Conservation (phyloP, 2,329 filamentous ascomycete genomes). For the Boeremia lycopersici region DNA sequence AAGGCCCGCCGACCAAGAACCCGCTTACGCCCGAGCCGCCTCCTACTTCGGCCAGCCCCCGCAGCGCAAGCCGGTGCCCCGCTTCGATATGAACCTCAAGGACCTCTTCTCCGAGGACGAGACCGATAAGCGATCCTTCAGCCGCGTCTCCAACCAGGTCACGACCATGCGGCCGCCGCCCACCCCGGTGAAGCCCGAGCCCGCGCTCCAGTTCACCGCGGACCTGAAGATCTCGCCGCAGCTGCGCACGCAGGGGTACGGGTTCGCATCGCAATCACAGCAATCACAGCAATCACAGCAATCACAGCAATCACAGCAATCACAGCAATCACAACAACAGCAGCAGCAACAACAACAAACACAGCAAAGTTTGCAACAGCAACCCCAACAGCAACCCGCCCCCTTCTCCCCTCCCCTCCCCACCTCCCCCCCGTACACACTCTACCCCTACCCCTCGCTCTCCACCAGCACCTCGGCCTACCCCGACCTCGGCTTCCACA, state of each 20-base stretch:
- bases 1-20: slow-evolving; percentile 33
- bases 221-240: slow-evolving; percentile 45
- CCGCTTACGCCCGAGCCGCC: slow-evolving; percentile 29
- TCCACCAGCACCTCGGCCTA: slow-evolving; percentile 36
- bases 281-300: slow-evolving; percentile 21
- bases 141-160: slow-evolving; percentile 45
- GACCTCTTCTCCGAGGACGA: slow-evolving; percentile 49
- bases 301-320: slow-evolving; percentile 23
- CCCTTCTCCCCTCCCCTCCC: slow-evolving; percentile 36
- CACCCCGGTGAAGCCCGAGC: slow-evolving; percentile 36
- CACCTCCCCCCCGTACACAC: slow-evolving; percentile 38
- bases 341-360: slow-evolving; percentile 25
- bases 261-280: slow-evolving; percentile 19
- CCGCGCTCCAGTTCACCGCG: slow-evolving; percentile 29
- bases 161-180: slow-evolving; percentile 41
- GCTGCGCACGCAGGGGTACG: slow-evolving; percentile 34
- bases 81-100: slow-evolving; percentile 59
- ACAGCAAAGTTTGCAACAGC: not conserved
- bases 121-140: slow-evolving; percentile 47
- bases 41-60: slow-evolving; percentile 30
- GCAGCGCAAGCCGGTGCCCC: slow-evolving; percentile 54
- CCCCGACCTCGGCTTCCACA: slow-evolving; percentile 45
- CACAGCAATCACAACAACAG: slow-evolving; percentile 10
- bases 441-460: slow-evolving; percentile 39
- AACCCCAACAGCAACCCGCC: slow-evolving; percentile 26